Conservation (phyloP, 441 rosid species). For the Bocquillonia castaneifolia region DNA sequence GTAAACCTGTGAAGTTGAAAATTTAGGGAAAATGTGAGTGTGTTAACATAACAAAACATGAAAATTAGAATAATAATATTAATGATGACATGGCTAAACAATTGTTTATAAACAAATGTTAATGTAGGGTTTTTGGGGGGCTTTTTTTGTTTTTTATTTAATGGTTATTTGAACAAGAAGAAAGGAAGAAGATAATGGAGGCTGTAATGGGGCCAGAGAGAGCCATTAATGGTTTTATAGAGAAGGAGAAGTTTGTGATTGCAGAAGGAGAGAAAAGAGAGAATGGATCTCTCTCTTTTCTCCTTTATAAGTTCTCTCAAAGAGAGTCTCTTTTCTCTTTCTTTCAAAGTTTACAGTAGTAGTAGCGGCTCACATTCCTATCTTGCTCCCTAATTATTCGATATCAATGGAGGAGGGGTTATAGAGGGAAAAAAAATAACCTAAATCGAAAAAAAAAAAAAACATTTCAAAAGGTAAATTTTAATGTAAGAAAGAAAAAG, state of each 20-base stretch:
- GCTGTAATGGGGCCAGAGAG: too few relatives aligned
- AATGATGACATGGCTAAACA: background rate
- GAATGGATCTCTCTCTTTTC: background rate
- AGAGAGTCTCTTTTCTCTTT: slow-evolving; percentile 2
- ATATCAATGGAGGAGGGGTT: background rate
- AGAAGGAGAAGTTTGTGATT: too few relatives aligned
- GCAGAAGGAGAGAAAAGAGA: too few relatives aligned
- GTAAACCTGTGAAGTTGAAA: slow-evolving; percentile 22
- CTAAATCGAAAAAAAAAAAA: background rate
- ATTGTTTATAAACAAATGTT: background rate
- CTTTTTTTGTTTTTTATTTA: slow-evolving; percentile 20
- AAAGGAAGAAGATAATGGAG: background rate
- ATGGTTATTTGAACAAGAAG: slow-evolving; percentile 22
- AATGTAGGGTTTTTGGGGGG: slow-evolving; percentile 12
- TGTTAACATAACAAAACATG: slow-evolving; percentile 33
- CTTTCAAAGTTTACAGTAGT: too few relatives aligned
- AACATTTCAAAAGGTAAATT: background rate
- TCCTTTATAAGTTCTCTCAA: background rate
- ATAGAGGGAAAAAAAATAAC: background rate
- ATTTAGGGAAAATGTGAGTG: slow-evolving; percentile 26
- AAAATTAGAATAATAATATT: slow-evolving; percentile 11
- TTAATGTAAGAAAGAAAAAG: slow-evolving; percentile 13
- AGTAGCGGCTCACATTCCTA: slow-evolving; percentile 32
- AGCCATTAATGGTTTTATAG: too few relatives aligned
- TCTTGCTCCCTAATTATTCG: slow-evolving; percentile 36